Evolutionary conservation across 345 rosid species (phyloP), one percentile per base, ranked within the genome.

Genomic region (Bruguiera gymnorhiza): DNA sequence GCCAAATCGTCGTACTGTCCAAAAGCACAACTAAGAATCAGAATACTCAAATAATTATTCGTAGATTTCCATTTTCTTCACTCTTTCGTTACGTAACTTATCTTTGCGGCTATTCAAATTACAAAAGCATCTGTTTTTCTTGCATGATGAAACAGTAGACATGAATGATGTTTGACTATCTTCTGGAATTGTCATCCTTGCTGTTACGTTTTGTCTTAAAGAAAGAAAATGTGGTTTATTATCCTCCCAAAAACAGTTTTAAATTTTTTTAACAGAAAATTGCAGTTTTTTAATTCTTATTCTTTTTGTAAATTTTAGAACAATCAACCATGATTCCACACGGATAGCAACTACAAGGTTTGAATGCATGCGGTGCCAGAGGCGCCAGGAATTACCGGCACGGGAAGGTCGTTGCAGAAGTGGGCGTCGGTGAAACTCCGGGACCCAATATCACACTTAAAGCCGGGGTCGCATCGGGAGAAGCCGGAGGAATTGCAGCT

Each of bases 1-100:
- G 96, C 99, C 75, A 90, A 78, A 66, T 96, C 99, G 60, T 96
- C 99, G 24, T 80, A 87, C 98, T 93, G 79, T 57, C 15, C 2
- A 18, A 56, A 8, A 27, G 23, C 16, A 55, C 16, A 21, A 10
- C 1, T 8, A 10, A 24, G 59, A 55, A 55, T 21, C 29, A 27
- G 29, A 64, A 57, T 15, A 23, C 8, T 15, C 20, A 15, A 29
- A 50, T 31, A 59, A 63, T 20, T 20, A 43, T 55, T 27, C 1
- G 11, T 9, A 1, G 37, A 34, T 34, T 34, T 34, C 37, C 37
- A 7, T 34, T 32, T 32, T 32, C 36, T 32, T 0, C 5, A 32
- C 6, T 5, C 36, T 32, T 32, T 32, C 36, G 36, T 32, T 32
- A 32, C 36, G 6, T 32, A 6, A 32, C 8, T 32, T 8, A 34